These are phyloP conservation scores for Acer saccharum DNA, from an alignment of 345 rosid genomes.

Conservation along the genomic window DNA sequence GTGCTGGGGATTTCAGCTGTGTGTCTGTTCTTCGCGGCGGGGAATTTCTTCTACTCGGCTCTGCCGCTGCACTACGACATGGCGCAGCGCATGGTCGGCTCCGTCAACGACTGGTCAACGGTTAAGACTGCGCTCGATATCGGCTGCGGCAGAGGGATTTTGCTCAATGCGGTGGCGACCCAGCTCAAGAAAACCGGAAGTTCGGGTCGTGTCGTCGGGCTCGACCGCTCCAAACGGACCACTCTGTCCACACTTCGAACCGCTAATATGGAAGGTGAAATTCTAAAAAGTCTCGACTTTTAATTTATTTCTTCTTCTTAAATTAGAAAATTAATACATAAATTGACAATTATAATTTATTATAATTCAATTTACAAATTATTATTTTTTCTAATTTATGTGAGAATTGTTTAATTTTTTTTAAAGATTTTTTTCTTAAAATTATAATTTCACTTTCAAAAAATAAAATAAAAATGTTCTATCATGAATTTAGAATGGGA, in stretches of 20 bases:
- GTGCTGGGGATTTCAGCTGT: conserved; percentile 72
- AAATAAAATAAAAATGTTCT: too few relatives aligned
- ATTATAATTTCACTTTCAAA: not conserved
- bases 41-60: conserved; percentile 82
- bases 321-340: not conserved
- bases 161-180: conserved; percentile 88
- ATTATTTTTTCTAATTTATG: not conserved
- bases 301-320: too few relatives aligned
- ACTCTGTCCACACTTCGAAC: conserved; percentile 89
- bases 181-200: conserved; percentile 95
- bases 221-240: conserved; percentile 76
- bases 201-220: conserved; percentile 92
- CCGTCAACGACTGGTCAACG: conserved; percentile 82
- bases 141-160: conserved; percentile 93
- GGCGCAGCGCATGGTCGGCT: conserved; percentile 91
- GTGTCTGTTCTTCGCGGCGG: conserved; percentile 79
- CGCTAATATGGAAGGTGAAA: conserved; percentile 78
- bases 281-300: not conserved
- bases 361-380: too few relatives aligned
- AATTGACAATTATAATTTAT: too few relatives aligned
- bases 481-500: too few relatives aligned
- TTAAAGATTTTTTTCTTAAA: too few relatives aligned
- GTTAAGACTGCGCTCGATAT: conserved; percentile 89
- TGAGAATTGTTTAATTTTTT: too few relatives aligned
- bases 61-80: conserved; percentile 73